Percentiles rank a stretch among this genome's conserved stretches.
Evolutionary conservation across 441 rosid genomes (phyloP).

Genomic region (Erodium texanum): DNA sequence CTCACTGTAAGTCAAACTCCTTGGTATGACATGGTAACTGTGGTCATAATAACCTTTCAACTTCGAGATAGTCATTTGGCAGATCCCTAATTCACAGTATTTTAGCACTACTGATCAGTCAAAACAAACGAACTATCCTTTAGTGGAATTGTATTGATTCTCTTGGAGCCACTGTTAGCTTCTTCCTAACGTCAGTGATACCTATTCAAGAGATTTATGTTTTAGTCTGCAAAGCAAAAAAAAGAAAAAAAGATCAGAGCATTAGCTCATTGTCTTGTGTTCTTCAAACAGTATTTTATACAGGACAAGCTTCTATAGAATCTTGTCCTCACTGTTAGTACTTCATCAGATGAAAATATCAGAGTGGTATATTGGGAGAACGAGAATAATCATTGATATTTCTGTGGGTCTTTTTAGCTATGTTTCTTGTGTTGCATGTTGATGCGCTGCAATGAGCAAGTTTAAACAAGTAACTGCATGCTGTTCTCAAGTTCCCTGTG

Average conservation of each 20-base stretch:
- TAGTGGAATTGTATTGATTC: background rate
- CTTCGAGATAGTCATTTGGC: background rate
- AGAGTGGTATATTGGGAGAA: background rate
- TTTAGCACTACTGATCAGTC: too few relatives aligned
- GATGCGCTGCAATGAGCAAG: background rate
- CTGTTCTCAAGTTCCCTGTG: background rate
- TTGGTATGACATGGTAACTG: background rate
- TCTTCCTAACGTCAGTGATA: background rate
- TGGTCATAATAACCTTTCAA: background rate
- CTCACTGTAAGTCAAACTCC: background rate
- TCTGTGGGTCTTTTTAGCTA: background rate
- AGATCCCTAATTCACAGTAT: background rate
- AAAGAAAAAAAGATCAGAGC: background rate
- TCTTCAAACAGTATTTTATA: background rate
- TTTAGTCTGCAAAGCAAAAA: background rate
- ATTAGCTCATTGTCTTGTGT: background rate
- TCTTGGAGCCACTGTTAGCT: background rate
- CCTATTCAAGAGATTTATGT: background rate
- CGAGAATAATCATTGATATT: background rate
- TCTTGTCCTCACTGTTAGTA: background rate
- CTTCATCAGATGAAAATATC: background rate
- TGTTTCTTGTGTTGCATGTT: background rate
- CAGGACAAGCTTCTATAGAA: background rate
- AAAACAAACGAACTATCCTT: too few relatives aligned
- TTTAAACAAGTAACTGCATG: background rate